phyloP scores from a whole-genome alignment of 306 rosid species.

The Trichosanthes cucumerina region DNA sequence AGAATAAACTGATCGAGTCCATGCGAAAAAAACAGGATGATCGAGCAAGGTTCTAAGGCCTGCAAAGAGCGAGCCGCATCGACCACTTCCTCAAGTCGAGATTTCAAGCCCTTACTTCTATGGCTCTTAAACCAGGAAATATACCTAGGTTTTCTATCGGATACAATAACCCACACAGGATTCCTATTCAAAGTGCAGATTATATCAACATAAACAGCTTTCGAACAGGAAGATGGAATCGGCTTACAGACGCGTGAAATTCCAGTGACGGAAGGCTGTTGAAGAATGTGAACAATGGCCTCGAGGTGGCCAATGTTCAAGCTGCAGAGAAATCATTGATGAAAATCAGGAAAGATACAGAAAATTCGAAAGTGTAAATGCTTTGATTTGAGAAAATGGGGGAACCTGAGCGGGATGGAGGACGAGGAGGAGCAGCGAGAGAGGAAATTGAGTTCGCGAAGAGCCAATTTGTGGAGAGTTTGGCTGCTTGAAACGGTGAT shows the following conservation, averaged over 20 bases:
- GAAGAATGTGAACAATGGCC: slow-evolving; percentile 69
- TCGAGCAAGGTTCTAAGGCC: slow-evolving; percentile 62
- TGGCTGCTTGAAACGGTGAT: slow-evolving; percentile 48
- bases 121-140: slow-evolving; percentile 43
- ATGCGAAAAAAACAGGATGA: slow-evolving; percentile 67
- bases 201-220: slow-evolving; percentile 53
- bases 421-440: slow-evolving; percentile 32
- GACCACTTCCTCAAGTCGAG: slow-evolving; percentile 45
- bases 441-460: slow-evolving; percentile 61
- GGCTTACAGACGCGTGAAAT: slow-evolving; percentile 89
- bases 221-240: slow-evolving; percentile 32
- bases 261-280: slow-evolving; percentile 65
- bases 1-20: slow-evolving; percentile 34
- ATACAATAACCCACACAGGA: slow-evolving; percentile 89
- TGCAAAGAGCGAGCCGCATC: slow-evolving; percentile 42
- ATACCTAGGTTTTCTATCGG: slow-evolving; percentile 71
- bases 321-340: slow-evolving; percentile 25
- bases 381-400: neutral
- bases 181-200: slow-evolving; percentile 51
- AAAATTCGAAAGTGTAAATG: neutral
- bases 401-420: slow-evolving; percentile 42
- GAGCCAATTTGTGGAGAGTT: slow-evolving; percentile 64
- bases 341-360: neutral
- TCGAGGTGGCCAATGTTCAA: slow-evolving; percentile 83
- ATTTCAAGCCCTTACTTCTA: slow-evolving; percentile 51